Conservation (phyloP, 1,139 yeast species). For the Meyerozyma smithsonii region DNA sequence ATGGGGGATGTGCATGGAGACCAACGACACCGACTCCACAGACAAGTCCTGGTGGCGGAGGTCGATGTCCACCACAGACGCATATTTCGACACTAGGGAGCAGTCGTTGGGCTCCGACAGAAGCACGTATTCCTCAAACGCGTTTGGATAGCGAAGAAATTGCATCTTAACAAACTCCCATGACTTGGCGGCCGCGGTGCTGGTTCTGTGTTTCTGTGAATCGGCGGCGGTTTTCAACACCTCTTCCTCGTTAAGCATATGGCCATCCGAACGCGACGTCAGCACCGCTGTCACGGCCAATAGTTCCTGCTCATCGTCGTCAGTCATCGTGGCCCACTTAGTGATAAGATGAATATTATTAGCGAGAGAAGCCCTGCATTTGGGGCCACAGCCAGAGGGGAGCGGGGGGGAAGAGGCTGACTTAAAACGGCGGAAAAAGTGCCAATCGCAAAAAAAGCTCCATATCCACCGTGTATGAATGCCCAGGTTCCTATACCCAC, state of each 20-base stretch:
- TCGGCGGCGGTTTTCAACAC: background rate
- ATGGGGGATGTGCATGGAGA: conserved; percentile 48
- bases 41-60: conserved; percentile 20
- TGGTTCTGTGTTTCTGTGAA: conserved; percentile 12
- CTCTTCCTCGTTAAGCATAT: background rate
- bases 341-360: background rate
- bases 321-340: background rate
- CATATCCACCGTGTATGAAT: too few relatives aligned
- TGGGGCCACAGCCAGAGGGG: background rate
- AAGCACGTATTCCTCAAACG: conserved; percentile 38
- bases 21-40: conserved; percentile 33
- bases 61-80: conserved; percentile 33
- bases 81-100: conserved; percentile 47
- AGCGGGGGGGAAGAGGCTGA: background rate
- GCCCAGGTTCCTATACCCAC: too few relatives aligned
- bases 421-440: background rate
- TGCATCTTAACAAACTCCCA: conserved; percentile 24
- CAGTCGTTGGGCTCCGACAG: conserved; percentile 51
- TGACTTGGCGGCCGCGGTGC: conserved; percentile 19
- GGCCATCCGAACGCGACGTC: conserved; percentile 2
- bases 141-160: conserved; percentile 21
- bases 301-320: conserved; percentile 2
- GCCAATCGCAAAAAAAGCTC: too few relatives aligned
- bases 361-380: background rate
- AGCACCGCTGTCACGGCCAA: conserved; percentile 1